Base-by-base conservation (phyloP, 2,329 filamentous ascomycete species). In the Lachnellula occidentalis region DNA sequence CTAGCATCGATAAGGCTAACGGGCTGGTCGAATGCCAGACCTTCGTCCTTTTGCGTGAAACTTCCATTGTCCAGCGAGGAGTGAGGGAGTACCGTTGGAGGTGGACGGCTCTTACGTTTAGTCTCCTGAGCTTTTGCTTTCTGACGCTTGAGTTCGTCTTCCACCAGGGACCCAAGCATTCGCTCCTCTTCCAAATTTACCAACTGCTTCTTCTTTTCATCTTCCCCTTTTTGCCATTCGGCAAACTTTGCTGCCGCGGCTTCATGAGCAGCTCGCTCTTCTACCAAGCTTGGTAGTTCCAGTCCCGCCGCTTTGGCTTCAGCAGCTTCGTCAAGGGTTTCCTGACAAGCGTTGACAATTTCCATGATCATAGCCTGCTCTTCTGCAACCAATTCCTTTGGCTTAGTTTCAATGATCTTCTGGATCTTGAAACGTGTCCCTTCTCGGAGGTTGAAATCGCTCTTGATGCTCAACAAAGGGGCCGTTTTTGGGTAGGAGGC, bases 401-500 rank as follows among this genome's bases (percentile, higher is more conserved):
- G 80, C 61, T 83, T 76, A 0, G 76, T 78, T 64, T 85, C 80
- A 52, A 86, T 72, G 51, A 80, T 81, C 53, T 80, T 83, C 58
- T 84, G 80, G 15, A 95, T 79, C 65, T 86, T 87, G 67, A 83
- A 86, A 55, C 81, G 78, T 1, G 87, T 89, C 51, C 81, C 84
- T 63, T 87, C 86, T 43, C 84, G 83, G 53, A 96, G 75, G 45
- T 80, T 77, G 24, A 78, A 76, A 42, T 83, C 74, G 52, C 84
- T 77, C 60, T 88, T 86, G 45, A 95, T 68, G 4, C 79, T 83
- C 14, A 96, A 73, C 11, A 90, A 74, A 1, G 92, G 92, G 1
- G 84, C 75, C 1, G 90, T 88, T 67, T 90, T 95, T 4, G 92
- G 94, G 69, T 97, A 97, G 0, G 92, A 95, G 6, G 91, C 88